phyloP scores from a whole-genome alignment of 2,329 filamentous ascomycete genomes.

The Sphaerulina vaccinii region DNA sequence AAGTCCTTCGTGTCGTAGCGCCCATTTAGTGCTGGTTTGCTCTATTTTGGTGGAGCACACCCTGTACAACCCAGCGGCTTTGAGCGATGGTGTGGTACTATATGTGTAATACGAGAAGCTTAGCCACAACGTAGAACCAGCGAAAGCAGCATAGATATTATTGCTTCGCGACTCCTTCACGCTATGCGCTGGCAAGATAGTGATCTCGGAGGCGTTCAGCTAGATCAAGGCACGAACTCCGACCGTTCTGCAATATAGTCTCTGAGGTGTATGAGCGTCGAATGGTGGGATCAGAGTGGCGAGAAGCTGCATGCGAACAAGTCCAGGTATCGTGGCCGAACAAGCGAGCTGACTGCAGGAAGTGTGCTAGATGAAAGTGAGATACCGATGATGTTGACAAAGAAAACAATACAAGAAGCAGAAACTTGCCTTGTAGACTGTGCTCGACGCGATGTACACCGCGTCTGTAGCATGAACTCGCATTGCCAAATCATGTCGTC shows the following conservation, averaged over 20 bases:
- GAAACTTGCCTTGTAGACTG: neutral
- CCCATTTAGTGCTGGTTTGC: slow-evolving; percentile 6
- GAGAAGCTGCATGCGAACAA: neutral
- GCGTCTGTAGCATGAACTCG: neutral
- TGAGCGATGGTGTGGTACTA: slow-evolving; percentile 1
- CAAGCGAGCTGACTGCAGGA: neutral
- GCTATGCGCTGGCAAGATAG: neutral
- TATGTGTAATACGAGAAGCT: slow-evolving; percentile 19
- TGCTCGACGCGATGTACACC: neutral
- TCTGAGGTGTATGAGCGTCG: neutral
- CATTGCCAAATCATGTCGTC: slow-evolving; percentile 2
- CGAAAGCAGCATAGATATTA: neutral
- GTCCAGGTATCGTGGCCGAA: neutral
- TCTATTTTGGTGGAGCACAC: slow-evolving; percentile 17
- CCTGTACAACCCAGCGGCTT: slow-evolving; percentile 5
- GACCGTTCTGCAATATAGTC: neutral
- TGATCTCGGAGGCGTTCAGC: neutral
- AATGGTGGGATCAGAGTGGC: neutral
- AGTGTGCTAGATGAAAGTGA: neutral
- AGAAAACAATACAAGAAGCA: neutral
- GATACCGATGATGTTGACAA: neutral
- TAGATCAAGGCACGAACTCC: neutral
- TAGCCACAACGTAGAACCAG: slow-evolving; percentile 4
- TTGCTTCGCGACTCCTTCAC: neutral
- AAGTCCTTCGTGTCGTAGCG: slow-evolving; percentile 10